Conservation (phyloP, 805 yeast species). For the Ogataea sp. region DNA sequence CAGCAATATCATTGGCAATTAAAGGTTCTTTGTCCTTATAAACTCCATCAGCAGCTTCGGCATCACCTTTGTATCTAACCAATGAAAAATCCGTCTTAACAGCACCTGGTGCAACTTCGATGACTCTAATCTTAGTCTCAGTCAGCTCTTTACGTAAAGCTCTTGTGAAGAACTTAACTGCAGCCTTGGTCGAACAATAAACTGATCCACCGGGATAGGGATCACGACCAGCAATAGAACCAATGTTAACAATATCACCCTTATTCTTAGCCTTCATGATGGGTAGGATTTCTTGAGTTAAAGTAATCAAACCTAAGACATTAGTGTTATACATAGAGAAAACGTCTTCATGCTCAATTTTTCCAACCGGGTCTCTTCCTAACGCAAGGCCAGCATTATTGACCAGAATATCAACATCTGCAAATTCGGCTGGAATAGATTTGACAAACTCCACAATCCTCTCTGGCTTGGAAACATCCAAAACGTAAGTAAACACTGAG, state of each 20-base stretch:
- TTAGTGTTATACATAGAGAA: constrained; percentile 77
- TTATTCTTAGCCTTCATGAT: constrained; percentile 59
- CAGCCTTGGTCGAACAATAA: constrained; percentile 70
- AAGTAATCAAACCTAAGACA: constrained; percentile 74
- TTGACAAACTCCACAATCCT: constrained; percentile 36
- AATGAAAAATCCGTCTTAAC: constrained; percentile 73
- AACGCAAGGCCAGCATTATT: constrained; percentile 78
- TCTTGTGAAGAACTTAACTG: constrained; percentile 63
- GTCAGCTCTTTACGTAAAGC: constrained; percentile 52
- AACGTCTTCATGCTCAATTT: constrained; percentile 54
- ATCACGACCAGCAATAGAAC: constrained; percentile 74
- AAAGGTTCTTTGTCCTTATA: constrained; percentile 65
- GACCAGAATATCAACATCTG: constrained; percentile 55
- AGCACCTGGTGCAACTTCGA: constrained; percentile 72
- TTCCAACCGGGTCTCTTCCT: constrained; percentile 73
- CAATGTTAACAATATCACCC: constrained; percentile 69
- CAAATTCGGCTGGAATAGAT: constrained; percentile 34
- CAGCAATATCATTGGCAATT: constrained; percentile 68
- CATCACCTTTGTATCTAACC: constrained; percentile 58
- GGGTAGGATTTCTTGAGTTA: constrained; percentile 75
- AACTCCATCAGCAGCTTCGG: constrained; percentile 50
- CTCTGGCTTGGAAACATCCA: constrained; percentile 34
- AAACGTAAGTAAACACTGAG: constrained; percentile 22
- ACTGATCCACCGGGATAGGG: constrained; percentile 74
- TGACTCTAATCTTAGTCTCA: constrained; percentile 50